Conservation (phyloP, 768 basidiomycete species). For the Naganishia kalamii region DNA sequence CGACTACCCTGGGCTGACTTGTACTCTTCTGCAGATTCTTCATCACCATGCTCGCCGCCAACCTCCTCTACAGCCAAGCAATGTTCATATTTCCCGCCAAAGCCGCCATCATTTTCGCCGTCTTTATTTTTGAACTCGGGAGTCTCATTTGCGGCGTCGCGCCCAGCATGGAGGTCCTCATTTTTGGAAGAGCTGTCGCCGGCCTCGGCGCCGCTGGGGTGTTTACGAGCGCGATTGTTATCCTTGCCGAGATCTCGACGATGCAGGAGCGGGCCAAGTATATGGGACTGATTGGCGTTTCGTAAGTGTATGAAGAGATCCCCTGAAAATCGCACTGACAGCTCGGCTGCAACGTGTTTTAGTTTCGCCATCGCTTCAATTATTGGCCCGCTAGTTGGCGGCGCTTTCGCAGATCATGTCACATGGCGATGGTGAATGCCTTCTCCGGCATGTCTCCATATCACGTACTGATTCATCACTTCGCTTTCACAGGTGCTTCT, state of each 20-base stretch:
- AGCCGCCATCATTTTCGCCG: conserved; percentile 39
- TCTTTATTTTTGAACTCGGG: conserved; percentile 51
- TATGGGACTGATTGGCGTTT: conserved; percentile 43
- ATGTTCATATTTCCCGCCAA: conserved; percentile 44
- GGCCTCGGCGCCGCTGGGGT: conserved; percentile 52
- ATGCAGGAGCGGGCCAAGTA: conserved; percentile 36
- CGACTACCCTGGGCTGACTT: too few relatives aligned
- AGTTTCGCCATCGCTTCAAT: conserved; percentile 51
- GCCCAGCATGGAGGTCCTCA: conserved; percentile 37
- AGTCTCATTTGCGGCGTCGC: conserved; percentile 50
- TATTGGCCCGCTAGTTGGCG: conserved; percentile 53
- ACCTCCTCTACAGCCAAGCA: conserved; percentile 40
- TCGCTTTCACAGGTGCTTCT: conserved; percentile 42
- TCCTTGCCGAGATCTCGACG: conserved; percentile 39
- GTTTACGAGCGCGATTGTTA: conserved; percentile 37
- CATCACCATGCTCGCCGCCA: conserved; percentile 44
- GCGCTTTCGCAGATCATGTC: conserved; percentile 50
- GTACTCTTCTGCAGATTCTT: conserved; percentile 14
- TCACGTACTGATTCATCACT: not conserved
- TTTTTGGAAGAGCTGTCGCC: conserved; percentile 51
- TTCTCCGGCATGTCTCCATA: not conserved
- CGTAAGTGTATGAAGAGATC: conserved; percentile 22
- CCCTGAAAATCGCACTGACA: not conserved
- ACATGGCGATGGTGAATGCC: conserved; percentile 49
- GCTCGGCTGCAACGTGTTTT: not conserved